Base-by-base conservation (phyloP, 768 basidiomycete species). In the Coprinellus micaceus region DNA sequence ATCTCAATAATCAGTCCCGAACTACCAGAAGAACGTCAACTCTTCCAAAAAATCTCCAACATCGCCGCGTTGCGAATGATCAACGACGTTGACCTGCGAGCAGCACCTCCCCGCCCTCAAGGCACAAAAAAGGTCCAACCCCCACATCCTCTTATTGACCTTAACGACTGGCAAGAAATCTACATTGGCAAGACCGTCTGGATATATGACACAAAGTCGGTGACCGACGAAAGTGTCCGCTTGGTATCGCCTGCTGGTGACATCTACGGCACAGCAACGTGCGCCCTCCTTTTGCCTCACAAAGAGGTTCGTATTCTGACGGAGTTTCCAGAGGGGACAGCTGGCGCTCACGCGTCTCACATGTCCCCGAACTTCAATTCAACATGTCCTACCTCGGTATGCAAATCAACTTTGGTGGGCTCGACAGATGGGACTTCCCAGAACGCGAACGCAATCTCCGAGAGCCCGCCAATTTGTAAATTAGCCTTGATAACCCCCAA, bases 191-290 rank as follows among this genome's bases (percentile, higher is more conserved):
- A 81, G 61, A 79, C 75, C 29, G 61, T 91, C 22, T 91, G 90
- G 90, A 78, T 91, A 51, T 92, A 90, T 64, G 89, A 91, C 63
- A 62, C 74, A 6, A 71, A 69, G 60, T 89, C 88, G 10, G 88
- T 88, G 63, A 53, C 51, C 13, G 89, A 91, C 67, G 80, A 80
- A 58, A 88, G 83, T 58, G 84, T 79, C 52, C 78, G 88, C 46
- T 72, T 88, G n/a, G 81, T 92, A 10, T 82, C 77, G 63, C 81
- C 79, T 60, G 64, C 72, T 53, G 78, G 81, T n/a, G 81, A 84
- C 59, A 68, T 83, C 59, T 90, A 90, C 62, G 88, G 89, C 26
- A 87, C 88, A 28, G 89, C 88, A 52, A 88, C 88, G 89, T 89
- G 65, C 68, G 86, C 78, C 19, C 28, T 4, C 13, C 48, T 57